A percentile compares a stretch with the other conserved stretches of the same genome.
phyloP scores from a whole-genome alignment of 2,329 filamentous ascomycete species.

The Fusarium dlaminii region DNA sequence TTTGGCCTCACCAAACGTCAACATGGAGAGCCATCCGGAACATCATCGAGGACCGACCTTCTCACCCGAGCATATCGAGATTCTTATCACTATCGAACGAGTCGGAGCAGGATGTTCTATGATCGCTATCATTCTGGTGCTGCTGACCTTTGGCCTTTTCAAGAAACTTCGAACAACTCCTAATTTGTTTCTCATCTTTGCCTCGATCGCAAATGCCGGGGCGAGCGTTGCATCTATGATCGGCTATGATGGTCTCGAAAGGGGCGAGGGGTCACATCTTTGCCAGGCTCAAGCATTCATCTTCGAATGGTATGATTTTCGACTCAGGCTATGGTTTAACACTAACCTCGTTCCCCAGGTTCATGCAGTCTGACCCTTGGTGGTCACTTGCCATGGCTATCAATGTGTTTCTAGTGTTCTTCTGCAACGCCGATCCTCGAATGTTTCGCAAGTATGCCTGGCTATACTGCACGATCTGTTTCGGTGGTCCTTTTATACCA shows the following conservation, averaged over 20 bases:
- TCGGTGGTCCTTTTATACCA: conserved; percentile 74
- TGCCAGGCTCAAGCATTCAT: conserved; percentile 70
- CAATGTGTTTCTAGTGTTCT: conserved; percentile 79
- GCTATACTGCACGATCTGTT: conserved; percentile 75
- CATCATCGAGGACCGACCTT: conserved; percentile 37
- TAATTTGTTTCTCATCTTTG: conserved; percentile 59
- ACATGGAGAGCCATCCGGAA: conserved; percentile 23
- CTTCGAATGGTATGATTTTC: conserved; percentile 67
- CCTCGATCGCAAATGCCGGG: conserved; percentile 56
- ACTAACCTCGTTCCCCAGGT: conserved; percentile 60
- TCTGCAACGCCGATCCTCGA: conserved; percentile 64
- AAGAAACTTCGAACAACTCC: conserved; percentile 65
- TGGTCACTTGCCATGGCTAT: conserved; percentile 85
- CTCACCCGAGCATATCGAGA: conserved; percentile 50
- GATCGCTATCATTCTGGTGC: conserved; percentile 59
- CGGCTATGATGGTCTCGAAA: conserved; percentile 69
- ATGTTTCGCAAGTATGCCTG: conserved; percentile 75
- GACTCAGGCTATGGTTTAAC: background rate
- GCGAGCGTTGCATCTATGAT: conserved; percentile 75
- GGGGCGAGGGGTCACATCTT: conserved; percentile 63
- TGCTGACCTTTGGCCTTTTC: conserved; percentile 59
- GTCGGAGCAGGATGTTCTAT: conserved; percentile 64
- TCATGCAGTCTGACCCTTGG: conserved; percentile 78
- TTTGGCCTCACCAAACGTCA: background rate
- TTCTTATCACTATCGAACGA: conserved; percentile 62